These are phyloP conservation scores for Nitzschia sp. DNA, from an alignment of 108 stramenopile genomes.

Conservation along the genomic window DNA sequence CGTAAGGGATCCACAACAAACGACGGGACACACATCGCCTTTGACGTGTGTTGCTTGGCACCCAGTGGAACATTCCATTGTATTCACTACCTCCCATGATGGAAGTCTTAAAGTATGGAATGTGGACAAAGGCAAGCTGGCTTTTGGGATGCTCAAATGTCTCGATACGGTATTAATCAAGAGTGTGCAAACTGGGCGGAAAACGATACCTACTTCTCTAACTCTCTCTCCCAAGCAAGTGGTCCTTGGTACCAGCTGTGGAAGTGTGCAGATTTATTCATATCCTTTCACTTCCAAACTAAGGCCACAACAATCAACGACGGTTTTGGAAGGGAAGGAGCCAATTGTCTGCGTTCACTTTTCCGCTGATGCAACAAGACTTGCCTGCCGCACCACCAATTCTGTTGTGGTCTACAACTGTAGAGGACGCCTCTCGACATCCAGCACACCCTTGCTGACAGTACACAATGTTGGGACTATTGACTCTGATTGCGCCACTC, in stretches of 20 bases:
- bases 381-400: conserved; percentile 27
- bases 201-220: conserved; percentile 48
- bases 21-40: conserved; percentile 78
- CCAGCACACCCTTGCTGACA: conserved; percentile 25
- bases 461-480: conserved; percentile 44
- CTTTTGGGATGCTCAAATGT: conserved; percentile 78
- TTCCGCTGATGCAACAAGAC: conserved; percentile 28
- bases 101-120: conserved; percentile 87
- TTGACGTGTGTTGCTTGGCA: conserved; percentile 88
- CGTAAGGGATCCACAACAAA: conserved; percentile 78
- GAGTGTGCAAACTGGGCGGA: conserved; percentile 53
- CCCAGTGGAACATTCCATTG: conserved; percentile 73
- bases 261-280: conserved; percentile 81
- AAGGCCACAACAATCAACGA: conserved; percentile 36
- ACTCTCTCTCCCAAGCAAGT: conserved; percentile 25
- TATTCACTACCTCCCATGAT: conserved; percentile 77
- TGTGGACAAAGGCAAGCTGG: conserved; percentile 67
- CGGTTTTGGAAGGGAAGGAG: conserved; percentile 5
- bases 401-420: conserved; percentile 22
- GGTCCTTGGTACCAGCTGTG: conserved; percentile 77
- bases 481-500: conserved; percentile 17
- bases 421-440: conserved; percentile 6
- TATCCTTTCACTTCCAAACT: conserved; percentile 38
- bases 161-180: conserved; percentile 55
- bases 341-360: conserved; percentile 14